Percentiles rank a stretch among this genome's conserved stretches.
These are phyloP conservation scores for Aspergillus ustus DNA, from an alignment of 2,329 filamentous ascomycete species.

Conservation along the genomic window DNA sequence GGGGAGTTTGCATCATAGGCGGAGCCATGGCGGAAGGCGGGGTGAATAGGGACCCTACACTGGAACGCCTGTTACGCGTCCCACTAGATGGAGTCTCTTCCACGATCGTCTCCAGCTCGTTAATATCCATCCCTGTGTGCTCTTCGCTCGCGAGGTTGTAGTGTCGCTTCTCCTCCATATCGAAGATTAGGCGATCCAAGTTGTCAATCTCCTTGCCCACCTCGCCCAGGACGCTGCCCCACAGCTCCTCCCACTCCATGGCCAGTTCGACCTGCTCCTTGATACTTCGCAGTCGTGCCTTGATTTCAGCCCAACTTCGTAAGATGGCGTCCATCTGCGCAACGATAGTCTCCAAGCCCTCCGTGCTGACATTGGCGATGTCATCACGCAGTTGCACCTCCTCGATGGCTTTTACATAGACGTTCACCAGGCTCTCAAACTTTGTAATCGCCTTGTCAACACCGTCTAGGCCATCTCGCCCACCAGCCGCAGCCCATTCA, in stretches of 20 bases:
- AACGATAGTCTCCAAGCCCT: slow-evolving; percentile 76
- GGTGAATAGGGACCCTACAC: slow-evolving; percentile 66
- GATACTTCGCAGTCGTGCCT: slow-evolving; percentile 74
- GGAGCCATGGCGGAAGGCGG: slow-evolving; percentile 45
- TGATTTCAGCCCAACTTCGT: slow-evolving; percentile 81
- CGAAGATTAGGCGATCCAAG: slow-evolving; percentile 81
- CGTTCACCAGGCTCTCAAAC: slow-evolving; percentile 87
- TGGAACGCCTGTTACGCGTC: slow-evolving; percentile 67
- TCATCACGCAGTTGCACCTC: slow-evolving; percentile 80
- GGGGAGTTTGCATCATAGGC: slow-evolving; percentile 54
- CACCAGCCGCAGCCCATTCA: slow-evolving; percentile 91
- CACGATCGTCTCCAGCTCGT: slow-evolving; percentile 89
- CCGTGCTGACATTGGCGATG: slow-evolving; percentile 70
- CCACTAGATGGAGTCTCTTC: slow-evolving; percentile 75
- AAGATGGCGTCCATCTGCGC: slow-evolving; percentile 88
- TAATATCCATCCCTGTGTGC: slow-evolving; percentile 70
- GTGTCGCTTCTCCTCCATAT: slow-evolving; percentile 96
- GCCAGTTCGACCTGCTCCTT: slow-evolving; percentile 93
- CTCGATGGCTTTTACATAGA: slow-evolving; percentile 94
- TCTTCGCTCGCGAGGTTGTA: slow-evolving; percentile 71
- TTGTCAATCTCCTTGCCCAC: slow-evolving; percentile 88
- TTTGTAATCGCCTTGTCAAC: slow-evolving; percentile 73
- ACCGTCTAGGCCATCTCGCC: slow-evolving; percentile 59
- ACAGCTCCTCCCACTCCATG: slow-evolving; percentile 99
- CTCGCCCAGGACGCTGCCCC: slow-evolving; percentile 90